A percentile compares a stretch with the other conserved stretches of the same genome.
These are phyloP conservation scores for Russula compacta DNA, from an alignment of 768 basidiomycete genomes.

Conservation along the genomic window DNA sequence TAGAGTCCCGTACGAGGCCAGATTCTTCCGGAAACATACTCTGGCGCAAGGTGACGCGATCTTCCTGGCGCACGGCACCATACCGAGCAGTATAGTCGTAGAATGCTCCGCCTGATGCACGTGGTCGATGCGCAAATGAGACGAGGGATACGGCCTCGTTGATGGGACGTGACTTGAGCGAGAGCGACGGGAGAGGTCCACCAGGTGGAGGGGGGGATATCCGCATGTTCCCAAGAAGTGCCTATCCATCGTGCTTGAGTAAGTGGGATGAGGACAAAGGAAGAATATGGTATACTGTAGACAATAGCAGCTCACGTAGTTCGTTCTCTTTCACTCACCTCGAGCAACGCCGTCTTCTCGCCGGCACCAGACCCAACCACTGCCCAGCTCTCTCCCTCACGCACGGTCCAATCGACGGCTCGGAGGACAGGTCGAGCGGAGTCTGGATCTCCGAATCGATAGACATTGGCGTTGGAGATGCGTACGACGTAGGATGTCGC, in stretches of 20 bases:
- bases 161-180: constrained; percentile 27
- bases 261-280: neutral
- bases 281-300: too few relatives aligned
- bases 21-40: constrained; percentile 39
- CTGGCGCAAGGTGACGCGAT: constrained; percentile 65
- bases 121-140: constrained; percentile 56
- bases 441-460: constrained; percentile 50
- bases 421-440: constrained; percentile 39
- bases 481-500: neutral
- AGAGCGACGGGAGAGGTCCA: constrained; percentile 74
- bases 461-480: constrained; percentile 43
- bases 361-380: constrained; percentile 58
- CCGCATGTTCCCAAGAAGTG: constrained; percentile 61
- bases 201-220: constrained; percentile 55
- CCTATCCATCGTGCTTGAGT: constrained; percentile 29
- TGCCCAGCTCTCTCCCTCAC: constrained; percentile 64
- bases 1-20: constrained; percentile 5
- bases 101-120: constrained; percentile 59
- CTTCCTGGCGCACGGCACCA: constrained; percentile 79
- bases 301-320: neutral
- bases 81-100: constrained; percentile 92
- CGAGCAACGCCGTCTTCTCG: constrained; percentile 52
- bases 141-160: constrained; percentile 48
- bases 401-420: constrained; percentile 49
- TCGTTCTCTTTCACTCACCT: constrained; percentile 37